Evolutionary conservation across 2,329 filamentous ascomycete species (phyloP).

Genomic region (Ceratocystis ficicola): DNA sequence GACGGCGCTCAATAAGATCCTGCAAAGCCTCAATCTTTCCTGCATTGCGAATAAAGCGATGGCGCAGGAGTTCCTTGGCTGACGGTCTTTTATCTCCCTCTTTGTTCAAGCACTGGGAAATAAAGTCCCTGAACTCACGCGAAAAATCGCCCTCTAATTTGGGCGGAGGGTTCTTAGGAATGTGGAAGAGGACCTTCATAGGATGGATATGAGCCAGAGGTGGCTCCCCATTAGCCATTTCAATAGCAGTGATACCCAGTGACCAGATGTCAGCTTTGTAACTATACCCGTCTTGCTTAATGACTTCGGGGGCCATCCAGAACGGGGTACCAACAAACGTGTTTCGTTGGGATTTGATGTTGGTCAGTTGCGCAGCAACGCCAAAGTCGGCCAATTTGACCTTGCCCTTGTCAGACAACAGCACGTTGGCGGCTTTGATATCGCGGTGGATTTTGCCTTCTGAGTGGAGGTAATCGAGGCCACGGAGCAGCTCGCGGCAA

Average conservation of each 20-base stretch:
- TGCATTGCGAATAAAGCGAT: conserved; percentile 76
- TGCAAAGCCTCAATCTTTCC: conserved; percentile 81
- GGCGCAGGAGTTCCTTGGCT: conserved; percentile 74
- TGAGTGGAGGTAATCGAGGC: conserved; percentile 82
- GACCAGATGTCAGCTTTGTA: conserved; percentile 94
- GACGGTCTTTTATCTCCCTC: conserved; percentile 74
- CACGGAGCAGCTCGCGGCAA: conserved; percentile 78
- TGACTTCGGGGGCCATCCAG: conserved; percentile 94
- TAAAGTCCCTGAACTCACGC: conserved; percentile 86
- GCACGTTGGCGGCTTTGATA: conserved; percentile 90
- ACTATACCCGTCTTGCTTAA: conserved; percentile 70
- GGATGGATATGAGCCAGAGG: conserved; percentile 75
- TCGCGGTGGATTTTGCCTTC: conserved; percentile 95
- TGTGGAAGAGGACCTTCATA: conserved; percentile 87
- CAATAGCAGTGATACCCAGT: conserved; percentile 80
- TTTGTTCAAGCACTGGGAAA: conserved; percentile 81
- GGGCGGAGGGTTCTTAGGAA: conserved; percentile 78
- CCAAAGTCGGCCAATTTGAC: conserved; percentile 97
- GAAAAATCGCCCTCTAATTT: conserved; percentile 76
- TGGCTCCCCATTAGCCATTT: conserved; percentile 80
- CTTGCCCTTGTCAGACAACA: conserved; percentile 80
- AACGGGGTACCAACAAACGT: conserved; percentile 96
- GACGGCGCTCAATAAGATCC: conserved; percentile 71
- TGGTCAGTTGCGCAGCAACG: conserved; percentile 88
- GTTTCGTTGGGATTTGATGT: conserved; percentile 94